phyloP scores from a whole-genome alignment of 192 early-diverging fungal genomes.

The Entophlyctis luteolus region DNA sequence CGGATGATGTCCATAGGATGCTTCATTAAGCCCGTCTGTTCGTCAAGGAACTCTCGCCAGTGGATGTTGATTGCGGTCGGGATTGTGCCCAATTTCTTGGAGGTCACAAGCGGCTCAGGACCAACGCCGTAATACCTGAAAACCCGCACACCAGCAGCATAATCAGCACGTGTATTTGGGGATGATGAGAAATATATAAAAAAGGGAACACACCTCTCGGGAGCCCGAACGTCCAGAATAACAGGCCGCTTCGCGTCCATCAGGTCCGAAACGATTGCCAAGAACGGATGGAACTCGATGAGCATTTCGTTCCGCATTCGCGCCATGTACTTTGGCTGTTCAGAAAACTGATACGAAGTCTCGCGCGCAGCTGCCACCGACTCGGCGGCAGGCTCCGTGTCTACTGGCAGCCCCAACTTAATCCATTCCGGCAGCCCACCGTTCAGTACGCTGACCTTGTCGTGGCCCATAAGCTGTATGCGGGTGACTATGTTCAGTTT shows the following conservation, averaged over 20 bases:
- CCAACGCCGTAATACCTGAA: constrained; percentile 10
- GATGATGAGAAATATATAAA: background rate
- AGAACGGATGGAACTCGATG: constrained; percentile 36
- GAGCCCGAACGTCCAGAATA: constrained; percentile 39
- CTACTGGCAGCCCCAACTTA: constrained; percentile 43
- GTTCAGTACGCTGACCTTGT: constrained; percentile 80
- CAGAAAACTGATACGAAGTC: constrained; percentile 34
- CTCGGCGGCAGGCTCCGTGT: background rate
- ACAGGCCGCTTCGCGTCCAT: constrained; percentile 24
- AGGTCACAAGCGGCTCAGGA: background rate
- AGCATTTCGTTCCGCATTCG: constrained; percentile 28
- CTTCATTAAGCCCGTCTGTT: background rate
- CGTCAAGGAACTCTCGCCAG: constrained; percentile 13
- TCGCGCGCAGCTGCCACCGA: constrained; percentile 2
- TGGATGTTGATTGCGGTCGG: constrained; percentile 17
- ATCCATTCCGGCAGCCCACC: constrained; percentile 86
- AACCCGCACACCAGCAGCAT: background rate
- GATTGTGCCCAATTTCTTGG: constrained; percentile 16
- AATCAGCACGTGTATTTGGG: background rate
- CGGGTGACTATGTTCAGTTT: background rate
- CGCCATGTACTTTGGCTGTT: constrained; percentile 29
- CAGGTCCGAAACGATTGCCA: constrained; percentile 31
- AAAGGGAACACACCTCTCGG: constrained; percentile 9
- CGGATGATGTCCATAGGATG: constrained; percentile 20
- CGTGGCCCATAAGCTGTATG: constrained; percentile 79